These are phyloP conservation scores for Ajuga chamaepitys DNA, from an alignment of 257 asterid genomes.

Conservation along the genomic window DNA sequence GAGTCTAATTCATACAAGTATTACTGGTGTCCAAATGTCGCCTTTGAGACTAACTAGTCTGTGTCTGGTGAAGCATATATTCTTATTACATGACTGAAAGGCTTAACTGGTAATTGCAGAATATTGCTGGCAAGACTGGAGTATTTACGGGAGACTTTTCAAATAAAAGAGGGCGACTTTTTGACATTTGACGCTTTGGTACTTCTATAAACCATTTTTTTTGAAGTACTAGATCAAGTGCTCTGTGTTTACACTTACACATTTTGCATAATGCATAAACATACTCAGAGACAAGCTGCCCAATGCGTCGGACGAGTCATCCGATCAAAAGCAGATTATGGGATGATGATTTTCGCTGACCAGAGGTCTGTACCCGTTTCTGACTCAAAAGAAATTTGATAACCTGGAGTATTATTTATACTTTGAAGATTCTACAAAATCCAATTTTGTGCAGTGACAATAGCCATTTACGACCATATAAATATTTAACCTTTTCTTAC, in stretches of 20 bases:
- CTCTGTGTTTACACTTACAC: background rate
- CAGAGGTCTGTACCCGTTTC: conserved; percentile 52
- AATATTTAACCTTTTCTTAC: background rate
- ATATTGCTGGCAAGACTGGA: conserved; percentile 88
- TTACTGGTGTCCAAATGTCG: background rate
- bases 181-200: conserved; percentile 97
- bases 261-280: background rate
- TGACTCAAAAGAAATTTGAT: background rate
- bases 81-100: conserved; percentile 6
- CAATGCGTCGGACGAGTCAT: conserved; percentile 99
- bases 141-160: conserved; percentile 88
- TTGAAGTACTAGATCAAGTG: background rate
- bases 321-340: conserved; percentile 98
- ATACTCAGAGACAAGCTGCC: conserved; percentile 92
- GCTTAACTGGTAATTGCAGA: conserved; percentile 41
- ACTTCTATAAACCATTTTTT: conserved; percentile 15
- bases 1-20: background rate
- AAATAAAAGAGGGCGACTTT: conserved; percentile 95
- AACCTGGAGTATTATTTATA: background rate
- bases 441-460: background rate
- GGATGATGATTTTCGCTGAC: conserved; percentile 99
- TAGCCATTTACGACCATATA: background rate
- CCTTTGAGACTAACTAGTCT: background rate
- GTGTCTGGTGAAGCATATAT: background rate
- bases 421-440: background rate